These are phyloP conservation scores for Phytomonas sp. DNA, from an alignment of 208 protist species.

Conservation along the genomic window DNA sequence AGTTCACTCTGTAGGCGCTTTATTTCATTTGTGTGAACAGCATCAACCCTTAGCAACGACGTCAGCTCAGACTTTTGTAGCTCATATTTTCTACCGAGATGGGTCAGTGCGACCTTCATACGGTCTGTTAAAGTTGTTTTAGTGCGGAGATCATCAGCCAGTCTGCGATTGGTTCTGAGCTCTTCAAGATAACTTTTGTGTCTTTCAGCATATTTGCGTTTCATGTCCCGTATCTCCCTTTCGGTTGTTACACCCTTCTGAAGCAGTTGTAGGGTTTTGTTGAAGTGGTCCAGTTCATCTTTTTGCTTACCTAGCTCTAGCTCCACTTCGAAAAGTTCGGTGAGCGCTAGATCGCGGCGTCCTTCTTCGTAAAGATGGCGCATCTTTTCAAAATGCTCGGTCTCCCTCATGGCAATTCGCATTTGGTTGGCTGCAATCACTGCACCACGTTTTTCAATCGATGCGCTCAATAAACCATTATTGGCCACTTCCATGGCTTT, in stretches of 20 bases:
- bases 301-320: slow-evolving; percentile 62
- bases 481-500: slow-evolving; percentile 64
- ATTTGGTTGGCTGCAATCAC: slow-evolving; percentile 91
- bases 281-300: slow-evolving; percentile 43
- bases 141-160: slow-evolving; percentile 49
- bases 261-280: slow-evolving; percentile 40
- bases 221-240: slow-evolving; percentile 69
- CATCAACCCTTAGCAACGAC: slow-evolving; percentile 36
- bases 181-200: slow-evolving; percentile 79
- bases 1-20: slow-evolving; percentile 56
- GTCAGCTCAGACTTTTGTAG: slow-evolving; percentile 43
- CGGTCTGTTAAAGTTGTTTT: slow-evolving; percentile 60
- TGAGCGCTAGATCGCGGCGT: slow-evolving; percentile 65
- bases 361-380: slow-evolving; percentile 34
- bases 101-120: slow-evolving; percentile 47
- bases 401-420: slow-evolving; percentile 94
- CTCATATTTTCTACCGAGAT: slow-evolving; percentile 63
- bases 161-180: slow-evolving; percentile 55
- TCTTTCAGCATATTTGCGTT: slow-evolving; percentile 52
- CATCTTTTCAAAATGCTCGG: slow-evolving; percentile 80
- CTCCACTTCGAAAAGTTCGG: slow-evolving; percentile 89
- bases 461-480: slow-evolving; percentile 66
- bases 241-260: slow-evolving; percentile 63
- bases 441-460: slow-evolving; percentile 84
- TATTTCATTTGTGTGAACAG: slow-evolving; percentile 42